phyloP scores from a whole-genome alignment of 2,329 filamentous ascomycete genomes.

The Zymoseptoria brevis region DNA sequence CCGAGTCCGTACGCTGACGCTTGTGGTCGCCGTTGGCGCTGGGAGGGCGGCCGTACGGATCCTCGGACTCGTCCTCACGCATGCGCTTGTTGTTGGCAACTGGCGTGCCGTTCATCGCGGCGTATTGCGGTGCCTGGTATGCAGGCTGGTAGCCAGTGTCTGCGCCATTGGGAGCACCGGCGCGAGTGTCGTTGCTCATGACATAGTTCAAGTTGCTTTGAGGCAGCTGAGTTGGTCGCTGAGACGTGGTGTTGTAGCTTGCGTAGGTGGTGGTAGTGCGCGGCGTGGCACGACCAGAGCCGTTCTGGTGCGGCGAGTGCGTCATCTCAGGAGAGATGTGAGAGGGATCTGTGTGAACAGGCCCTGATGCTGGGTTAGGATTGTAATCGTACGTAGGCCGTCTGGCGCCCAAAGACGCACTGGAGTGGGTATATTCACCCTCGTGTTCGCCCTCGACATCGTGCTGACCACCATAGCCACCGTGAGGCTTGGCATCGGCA shows the following conservation, averaged over 20 bases:
- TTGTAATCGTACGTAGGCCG: conserved; percentile 72
- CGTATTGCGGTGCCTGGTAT: conserved; percentile 42
- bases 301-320: conserved; percentile 72
- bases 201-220: conserved; percentile 83
- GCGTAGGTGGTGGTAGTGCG: conserved; percentile 68
- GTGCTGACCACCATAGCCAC: conserved; percentile 49
- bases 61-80: conserved; percentile 57
- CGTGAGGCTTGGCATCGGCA: conserved; percentile 55
- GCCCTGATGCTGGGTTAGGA: conserved; percentile 52
- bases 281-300: conserved; percentile 77
- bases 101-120: conserved; percentile 58
- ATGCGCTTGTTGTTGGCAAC: conserved; percentile 50
- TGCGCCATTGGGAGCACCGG: conserved; percentile 45
- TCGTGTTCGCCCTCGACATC: conserved; percentile 38
- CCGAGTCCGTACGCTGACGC: conserved; percentile 61
- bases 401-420: conserved; percentile 60
- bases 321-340: conserved; percentile 69
- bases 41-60: conserved; percentile 58
- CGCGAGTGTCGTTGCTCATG: conserved; percentile 60
- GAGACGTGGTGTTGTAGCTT: conserved; percentile 68
- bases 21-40: conserved; percentile 59
- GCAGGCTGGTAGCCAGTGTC: conserved; percentile 62
- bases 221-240: conserved; percentile 56
- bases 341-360: conserved; percentile 62
- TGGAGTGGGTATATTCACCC: conserved; percentile 78